phyloP scores from a whole-genome alignment of 441 rosid species.

The Biscutella auriculata region DNA sequence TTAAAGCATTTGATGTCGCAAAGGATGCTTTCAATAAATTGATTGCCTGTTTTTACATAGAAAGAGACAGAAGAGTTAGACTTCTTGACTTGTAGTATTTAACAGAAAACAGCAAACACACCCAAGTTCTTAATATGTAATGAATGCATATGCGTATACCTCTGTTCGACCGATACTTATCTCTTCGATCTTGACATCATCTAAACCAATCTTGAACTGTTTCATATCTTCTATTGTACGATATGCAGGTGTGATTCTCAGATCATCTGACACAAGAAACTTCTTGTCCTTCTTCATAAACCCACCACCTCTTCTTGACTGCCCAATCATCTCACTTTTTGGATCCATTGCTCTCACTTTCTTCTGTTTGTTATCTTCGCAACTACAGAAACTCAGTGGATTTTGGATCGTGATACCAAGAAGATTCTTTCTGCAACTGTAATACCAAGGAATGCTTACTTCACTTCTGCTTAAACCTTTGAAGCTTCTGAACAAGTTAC shows the following conservation, averaged over 20 bases:
- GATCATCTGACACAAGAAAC: background rate
- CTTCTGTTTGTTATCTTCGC: background rate
- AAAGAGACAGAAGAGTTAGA: background rate
- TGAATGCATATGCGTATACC: background rate
- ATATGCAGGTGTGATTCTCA: background rate
- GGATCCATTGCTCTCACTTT: background rate
- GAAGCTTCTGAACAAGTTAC: background rate
- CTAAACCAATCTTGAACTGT: background rate
- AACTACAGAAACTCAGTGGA: background rate
- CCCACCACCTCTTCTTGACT: background rate
- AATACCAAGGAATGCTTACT: background rate
- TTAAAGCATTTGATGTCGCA: background rate
- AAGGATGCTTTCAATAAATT: background rate
- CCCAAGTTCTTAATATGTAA: background rate
- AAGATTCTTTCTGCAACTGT: background rate
- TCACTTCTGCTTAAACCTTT: background rate
- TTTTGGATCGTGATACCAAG: background rate
- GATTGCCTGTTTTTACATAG: background rate
- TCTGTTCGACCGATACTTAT: background rate
- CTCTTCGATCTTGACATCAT: background rate
- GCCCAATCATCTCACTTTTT: background rate
- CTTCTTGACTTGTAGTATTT: background rate
- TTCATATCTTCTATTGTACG: background rate
- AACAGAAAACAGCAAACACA: background rate
- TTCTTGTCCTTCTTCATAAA: background rate